Percentiles rank a stretch among this genome's conserved stretches.
Conservation (phyloP, 176 grass and related monocot species). For the Thalia dealbata region DNA sequence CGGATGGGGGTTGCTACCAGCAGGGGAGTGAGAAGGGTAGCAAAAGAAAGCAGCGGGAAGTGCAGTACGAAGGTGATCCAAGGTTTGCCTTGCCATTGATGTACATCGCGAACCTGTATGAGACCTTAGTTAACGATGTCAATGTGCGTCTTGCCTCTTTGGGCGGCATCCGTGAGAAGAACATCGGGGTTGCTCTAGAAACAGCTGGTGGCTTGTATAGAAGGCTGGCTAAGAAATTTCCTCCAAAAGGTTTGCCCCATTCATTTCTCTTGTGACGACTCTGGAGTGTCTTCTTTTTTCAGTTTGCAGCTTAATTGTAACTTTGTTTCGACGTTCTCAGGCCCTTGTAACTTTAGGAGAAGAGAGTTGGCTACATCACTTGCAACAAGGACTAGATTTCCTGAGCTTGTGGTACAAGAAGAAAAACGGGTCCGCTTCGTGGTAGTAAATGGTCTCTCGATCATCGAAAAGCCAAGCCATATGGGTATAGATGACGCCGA, state of each 20-base stretch:
- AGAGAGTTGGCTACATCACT: conserved; percentile 87
- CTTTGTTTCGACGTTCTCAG: conserved; percentile 25
- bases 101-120: conserved; percentile 88
- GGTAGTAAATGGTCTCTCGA: conserved; percentile 64
- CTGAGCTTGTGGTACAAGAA: conserved; percentile 85
- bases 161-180: conserved; percentile 52
- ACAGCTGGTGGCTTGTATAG: conserved; percentile 86
- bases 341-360: conserved; percentile 73
- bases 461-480: conserved; percentile 64
- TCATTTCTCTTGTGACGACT: not conserved
- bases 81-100: conserved; percentile 74
- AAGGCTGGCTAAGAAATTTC: conserved; percentile 71
- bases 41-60: conserved; percentile 69
- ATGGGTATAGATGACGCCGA: conserved; percentile 54
- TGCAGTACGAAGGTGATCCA: conserved; percentile 59
- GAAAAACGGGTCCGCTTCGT: conserved; percentile 94
- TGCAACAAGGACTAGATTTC: conserved; percentile 58
- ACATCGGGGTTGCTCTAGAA: conserved; percentile 79
- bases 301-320: not conserved
- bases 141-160: conserved; percentile 47
- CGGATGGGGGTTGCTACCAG: conserved; percentile 26
- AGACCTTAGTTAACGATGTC: conserved; percentile 64
- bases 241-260: conserved; percentile 45
- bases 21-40: conserved; percentile 40
- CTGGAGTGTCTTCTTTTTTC: not conserved